These are phyloP conservation scores for Cenococcum geophilum DNA, from an alignment of 495 filamentous ascomycete genomes.

Conservation along the genomic window DNA sequence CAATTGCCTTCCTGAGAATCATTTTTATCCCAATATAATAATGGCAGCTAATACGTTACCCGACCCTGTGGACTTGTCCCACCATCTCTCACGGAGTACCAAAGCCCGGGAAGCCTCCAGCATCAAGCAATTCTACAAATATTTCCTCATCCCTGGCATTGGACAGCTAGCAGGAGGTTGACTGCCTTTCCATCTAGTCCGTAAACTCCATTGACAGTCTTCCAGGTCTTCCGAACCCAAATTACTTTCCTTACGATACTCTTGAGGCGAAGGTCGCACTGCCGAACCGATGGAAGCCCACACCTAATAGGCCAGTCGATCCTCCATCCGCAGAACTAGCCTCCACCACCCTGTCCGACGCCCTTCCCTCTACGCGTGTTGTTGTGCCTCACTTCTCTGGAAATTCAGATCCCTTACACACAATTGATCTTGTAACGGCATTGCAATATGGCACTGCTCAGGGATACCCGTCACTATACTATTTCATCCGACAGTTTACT, in stretches of 20 bases:
- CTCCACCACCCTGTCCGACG: slow-evolving; percentile 30
- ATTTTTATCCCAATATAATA: not conserved
- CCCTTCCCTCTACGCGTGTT: slow-evolving; percentile 46
- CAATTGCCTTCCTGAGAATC: not conserved
- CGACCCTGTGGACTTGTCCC: slow-evolving; percentile 64
- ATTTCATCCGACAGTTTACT: slow-evolving; percentile 71
- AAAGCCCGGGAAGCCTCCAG: slow-evolving; percentile 55
- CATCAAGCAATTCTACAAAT: slow-evolving; percentile 80
- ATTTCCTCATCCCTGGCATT: slow-evolving; percentile 72
- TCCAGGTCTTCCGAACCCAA: slow-evolving; percentile 67
- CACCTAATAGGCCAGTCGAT: slow-evolving; percentile 51
- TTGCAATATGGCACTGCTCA: slow-evolving; percentile 78
- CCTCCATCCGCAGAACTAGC: slow-evolving; percentile 33
- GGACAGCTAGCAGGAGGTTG: slow-evolving; percentile 81
- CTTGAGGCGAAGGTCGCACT: slow-evolving; percentile 73
- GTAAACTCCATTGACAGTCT: slow-evolving; percentile 1
- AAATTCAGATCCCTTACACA: slow-evolving; percentile 49
- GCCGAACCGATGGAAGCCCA: slow-evolving; percentile 65
- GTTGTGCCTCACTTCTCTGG: slow-evolving; percentile 62
- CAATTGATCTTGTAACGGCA: slow-evolving; percentile 74
- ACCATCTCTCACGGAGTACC: slow-evolving; percentile 66
- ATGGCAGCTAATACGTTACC: slow-evolving; percentile 2
- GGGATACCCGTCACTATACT: slow-evolving; percentile 68
- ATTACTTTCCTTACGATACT: slow-evolving; percentile 86
- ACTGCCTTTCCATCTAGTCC: not conserved